Evolutionary conservation across 805 yeast genomes (phyloP).

Genomic region (Metschnikowia santaceciliae): DNA sequence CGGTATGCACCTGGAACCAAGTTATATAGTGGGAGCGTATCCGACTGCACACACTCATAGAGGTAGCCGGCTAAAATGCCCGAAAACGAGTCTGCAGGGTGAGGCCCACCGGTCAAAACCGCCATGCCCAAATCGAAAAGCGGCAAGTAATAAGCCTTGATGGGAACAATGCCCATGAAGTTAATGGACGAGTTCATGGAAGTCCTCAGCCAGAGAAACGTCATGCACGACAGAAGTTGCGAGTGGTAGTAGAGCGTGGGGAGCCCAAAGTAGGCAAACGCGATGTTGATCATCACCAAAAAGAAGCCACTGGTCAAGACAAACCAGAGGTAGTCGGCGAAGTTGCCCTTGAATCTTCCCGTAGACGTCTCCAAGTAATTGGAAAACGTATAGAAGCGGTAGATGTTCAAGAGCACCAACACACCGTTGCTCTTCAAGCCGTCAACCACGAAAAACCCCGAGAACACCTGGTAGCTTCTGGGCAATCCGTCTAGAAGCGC

Average conservation of each 20-base stretch:
- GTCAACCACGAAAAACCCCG: slow-evolving; percentile 47
- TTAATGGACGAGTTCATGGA: slow-evolving; percentile 51
- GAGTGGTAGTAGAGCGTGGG: slow-evolving; percentile 24
- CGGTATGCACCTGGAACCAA: slow-evolving; percentile 30
- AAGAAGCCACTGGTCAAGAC: slow-evolving; percentile 46
- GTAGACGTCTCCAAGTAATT: slow-evolving; percentile 46
- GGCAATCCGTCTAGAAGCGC: slow-evolving; percentile 11
- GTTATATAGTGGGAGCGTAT: slow-evolving; percentile 43
- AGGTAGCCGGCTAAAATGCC: slow-evolving; percentile 58
- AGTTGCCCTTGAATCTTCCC: slow-evolving; percentile 44
- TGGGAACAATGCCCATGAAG: slow-evolving; percentile 50
- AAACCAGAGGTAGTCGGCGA: slow-evolving; percentile 57
- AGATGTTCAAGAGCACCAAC: slow-evolving; percentile 43
- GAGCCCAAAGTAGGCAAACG: slow-evolving; percentile 9
- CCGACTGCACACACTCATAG: slow-evolving; percentile 60
- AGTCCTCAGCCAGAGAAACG: slow-evolving; percentile 59
- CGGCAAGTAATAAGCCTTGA: slow-evolving; percentile 55
- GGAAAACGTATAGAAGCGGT: slow-evolving; percentile 55
- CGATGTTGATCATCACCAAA: slow-evolving; percentile 33
- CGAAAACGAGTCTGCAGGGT: slow-evolving; percentile 36
- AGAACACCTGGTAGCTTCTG: slow-evolving; percentile 45
- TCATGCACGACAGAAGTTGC: slow-evolving; percentile 50
- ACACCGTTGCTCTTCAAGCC: slow-evolving; percentile 26
- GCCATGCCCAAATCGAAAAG: slow-evolving; percentile 31
- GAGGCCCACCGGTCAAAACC: slow-evolving; percentile 40